Percentiles rank a stretch among this genome's conserved stretches.
These are phyloP conservation scores for Metschnikowia gelsemii DNA, from an alignment of 805 yeast species.

Conservation along the genomic window DNA sequence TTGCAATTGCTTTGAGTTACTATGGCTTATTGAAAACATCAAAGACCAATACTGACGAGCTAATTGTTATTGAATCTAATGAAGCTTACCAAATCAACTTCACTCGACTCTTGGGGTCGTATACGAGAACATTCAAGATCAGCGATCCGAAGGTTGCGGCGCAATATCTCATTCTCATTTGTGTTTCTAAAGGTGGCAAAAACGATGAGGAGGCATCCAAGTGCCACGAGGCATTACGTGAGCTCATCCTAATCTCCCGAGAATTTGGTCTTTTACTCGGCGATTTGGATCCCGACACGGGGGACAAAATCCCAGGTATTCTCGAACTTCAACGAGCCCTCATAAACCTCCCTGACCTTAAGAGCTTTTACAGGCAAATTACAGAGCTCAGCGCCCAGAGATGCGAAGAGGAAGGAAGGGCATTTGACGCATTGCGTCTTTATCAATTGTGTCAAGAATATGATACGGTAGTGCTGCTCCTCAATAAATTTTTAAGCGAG, in stretches of 20 bases:
- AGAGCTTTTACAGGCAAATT: constrained; percentile 63
- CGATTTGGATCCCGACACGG: constrained; percentile 66
- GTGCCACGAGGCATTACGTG: constrained; percentile 78
- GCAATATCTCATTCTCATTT: constrained; percentile 78
- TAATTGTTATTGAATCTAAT: constrained; percentile 35
- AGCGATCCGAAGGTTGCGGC: constrained; percentile 89
- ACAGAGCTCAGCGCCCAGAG: constrained; percentile 81
- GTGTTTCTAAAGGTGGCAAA: constrained; percentile 44
- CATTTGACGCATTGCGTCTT: constrained; percentile 77
- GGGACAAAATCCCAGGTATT: constrained; percentile 76
- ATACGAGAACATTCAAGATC: constrained; percentile 77
- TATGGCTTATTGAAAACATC: constrained; percentile 64
- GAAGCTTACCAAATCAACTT: constrained; percentile 43
- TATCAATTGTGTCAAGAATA: constrained; percentile 89
- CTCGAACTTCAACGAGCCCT: constrained; percentile 74
- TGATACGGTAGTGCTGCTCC: constrained; percentile 70
- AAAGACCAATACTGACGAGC: constrained; percentile 33
- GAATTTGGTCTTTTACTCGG: constrained; percentile 83
- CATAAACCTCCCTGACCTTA: constrained; percentile 55
- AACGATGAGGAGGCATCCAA: constrained; percentile 48
- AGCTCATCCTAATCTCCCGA: constrained; percentile 80
- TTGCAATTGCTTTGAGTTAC: constrained; percentile 77
- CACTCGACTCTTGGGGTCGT: constrained; percentile 71
- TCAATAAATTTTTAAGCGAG: constrained; percentile 78
- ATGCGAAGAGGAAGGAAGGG: constrained; percentile 90